Conservation (phyloP, 148 eudicot genomes). For the Rheum nobile region DNA sequence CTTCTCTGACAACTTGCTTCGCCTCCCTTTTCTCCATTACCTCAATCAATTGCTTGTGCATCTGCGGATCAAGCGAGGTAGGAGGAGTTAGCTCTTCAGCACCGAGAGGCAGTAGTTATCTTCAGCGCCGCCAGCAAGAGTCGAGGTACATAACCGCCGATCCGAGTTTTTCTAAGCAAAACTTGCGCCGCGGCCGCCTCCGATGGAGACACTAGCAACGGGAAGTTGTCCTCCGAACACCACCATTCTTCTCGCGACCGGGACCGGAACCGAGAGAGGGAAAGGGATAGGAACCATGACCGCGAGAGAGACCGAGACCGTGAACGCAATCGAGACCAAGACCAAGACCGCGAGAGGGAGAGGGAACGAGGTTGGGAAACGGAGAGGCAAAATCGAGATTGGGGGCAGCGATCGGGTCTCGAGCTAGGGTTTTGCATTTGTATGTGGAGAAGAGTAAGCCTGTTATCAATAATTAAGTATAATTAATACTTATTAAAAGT, state of each 20-base stretch:
- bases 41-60: conserved; percentile 42
- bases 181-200: conserved; percentile 12
- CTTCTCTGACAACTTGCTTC: conserved; percentile 33
- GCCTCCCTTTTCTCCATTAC: conserved; percentile 30
- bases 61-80: too few relatives aligned
- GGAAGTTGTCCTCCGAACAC: conserved; percentile 13
- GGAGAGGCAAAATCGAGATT: conserved; percentile 49
- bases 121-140: conserved; percentile 31
- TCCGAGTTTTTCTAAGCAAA: conserved; percentile 22
- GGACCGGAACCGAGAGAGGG: conserved; percentile 24
- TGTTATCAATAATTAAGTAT: too few relatives aligned
- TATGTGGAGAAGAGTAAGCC: too few relatives aligned
- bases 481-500: too few relatives aligned
- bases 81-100: too few relatives aligned
- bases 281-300: conserved; percentile 19
- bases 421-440: too few relatives aligned
- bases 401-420: conserved; percentile 58
- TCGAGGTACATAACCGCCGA: conserved; percentile 26
- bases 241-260: conserved; percentile 30
- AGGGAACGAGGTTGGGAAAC: conserved; percentile 43
- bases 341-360: conserved; percentile 33
- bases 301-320: conserved; percentile 33
- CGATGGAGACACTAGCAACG: conserved; percentile 4
- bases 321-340: conserved; percentile 23
- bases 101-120: conserved; percentile 35